Conservation (phyloP, 768 basidiomycete genomes). For the Macrolepiota albuminosa region DNA sequence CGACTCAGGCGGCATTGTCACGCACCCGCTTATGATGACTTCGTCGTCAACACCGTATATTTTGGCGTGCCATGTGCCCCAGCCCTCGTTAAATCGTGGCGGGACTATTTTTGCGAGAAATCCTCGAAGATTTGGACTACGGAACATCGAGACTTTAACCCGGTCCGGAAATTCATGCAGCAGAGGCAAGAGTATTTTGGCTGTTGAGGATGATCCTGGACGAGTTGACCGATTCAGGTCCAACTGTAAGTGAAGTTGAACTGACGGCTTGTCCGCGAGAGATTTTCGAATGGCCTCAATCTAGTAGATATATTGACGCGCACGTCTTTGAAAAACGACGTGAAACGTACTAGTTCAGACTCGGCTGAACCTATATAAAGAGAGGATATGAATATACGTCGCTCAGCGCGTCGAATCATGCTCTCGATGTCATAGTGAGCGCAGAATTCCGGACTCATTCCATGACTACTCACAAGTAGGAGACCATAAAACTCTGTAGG, state of each 20-base stretch:
- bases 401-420: slow-evolving; percentile 72
- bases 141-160: slow-evolving; percentile 77
- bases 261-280: slow-evolving; percentile 50
- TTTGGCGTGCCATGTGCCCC: slow-evolving; percentile 99
- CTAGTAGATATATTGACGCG: slow-evolving; percentile 35
- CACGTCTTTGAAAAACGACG: neutral
- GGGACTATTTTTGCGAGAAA: slow-evolving; percentile 76
- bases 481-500: slow-evolving; percentile 57
- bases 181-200: slow-evolving; percentile 66
- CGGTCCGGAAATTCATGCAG: slow-evolving; percentile 65
- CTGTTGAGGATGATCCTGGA: slow-evolving; percentile 65
- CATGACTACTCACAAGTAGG: slow-evolving; percentile 38
- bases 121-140: slow-evolving; percentile 80
- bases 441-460: neutral
- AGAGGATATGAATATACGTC: slow-evolving; percentile 84
- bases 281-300: slow-evolving; percentile 60
- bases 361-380: slow-evolving; percentile 85
- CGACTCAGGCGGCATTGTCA: slow-evolving; percentile 7
- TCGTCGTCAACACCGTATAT: slow-evolving; percentile 92
- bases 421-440: slow-evolving; percentile 28
- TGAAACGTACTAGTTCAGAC: slow-evolving; percentile 59
- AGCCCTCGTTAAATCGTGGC: slow-evolving; percentile 94
- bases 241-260: slow-evolving; percentile 69
- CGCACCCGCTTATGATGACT: slow-evolving; percentile 87
- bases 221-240: slow-evolving; percentile 81